These are phyloP conservation scores for Teratosphaeria pseudoeucalypti DNA, from an alignment of 2,329 filamentous ascomycete genomes.

Conservation along the genomic window DNA sequence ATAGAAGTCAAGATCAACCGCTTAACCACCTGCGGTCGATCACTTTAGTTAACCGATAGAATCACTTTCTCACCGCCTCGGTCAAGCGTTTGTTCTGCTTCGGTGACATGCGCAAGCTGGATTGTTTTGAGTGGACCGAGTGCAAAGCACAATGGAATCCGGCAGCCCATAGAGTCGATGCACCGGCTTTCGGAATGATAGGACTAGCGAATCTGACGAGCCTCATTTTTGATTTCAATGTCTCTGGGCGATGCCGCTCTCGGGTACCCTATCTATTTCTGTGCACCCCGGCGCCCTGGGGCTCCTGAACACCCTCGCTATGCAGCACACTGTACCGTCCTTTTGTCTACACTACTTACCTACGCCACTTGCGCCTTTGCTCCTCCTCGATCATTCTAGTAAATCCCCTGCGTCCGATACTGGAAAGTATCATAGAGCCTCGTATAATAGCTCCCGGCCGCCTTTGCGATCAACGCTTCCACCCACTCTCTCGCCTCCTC, in stretches of 20 bases:
- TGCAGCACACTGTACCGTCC: background rate
- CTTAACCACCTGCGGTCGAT: no score
- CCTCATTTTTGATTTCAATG: background rate
- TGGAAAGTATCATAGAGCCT: conserved; percentile 67
- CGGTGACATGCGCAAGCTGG: no score
- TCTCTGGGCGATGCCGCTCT: background rate
- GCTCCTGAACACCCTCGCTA: background rate
- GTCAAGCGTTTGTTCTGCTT: no score
- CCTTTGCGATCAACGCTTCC: conserved; percentile 72
- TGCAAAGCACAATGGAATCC: no score
- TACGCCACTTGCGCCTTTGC: background rate
- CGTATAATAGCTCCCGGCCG: conserved; percentile 77
- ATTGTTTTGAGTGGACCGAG: no score
- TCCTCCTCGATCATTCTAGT: conserved; percentile 36
- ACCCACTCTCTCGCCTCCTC: conserved; percentile 75
- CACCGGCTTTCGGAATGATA: background rate
- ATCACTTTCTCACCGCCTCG: no score
- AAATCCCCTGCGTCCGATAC: conserved; percentile 80
- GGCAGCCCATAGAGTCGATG: no score
- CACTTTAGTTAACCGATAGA: no score
- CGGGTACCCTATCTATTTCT: background rate
- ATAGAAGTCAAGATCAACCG: no score
- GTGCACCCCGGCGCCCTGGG: no score
- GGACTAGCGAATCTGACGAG: background rate
- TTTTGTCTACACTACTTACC: background rate